Conservation (phyloP, 176 grass and related monocot species). For the Phoenix roebelenii region DNA sequence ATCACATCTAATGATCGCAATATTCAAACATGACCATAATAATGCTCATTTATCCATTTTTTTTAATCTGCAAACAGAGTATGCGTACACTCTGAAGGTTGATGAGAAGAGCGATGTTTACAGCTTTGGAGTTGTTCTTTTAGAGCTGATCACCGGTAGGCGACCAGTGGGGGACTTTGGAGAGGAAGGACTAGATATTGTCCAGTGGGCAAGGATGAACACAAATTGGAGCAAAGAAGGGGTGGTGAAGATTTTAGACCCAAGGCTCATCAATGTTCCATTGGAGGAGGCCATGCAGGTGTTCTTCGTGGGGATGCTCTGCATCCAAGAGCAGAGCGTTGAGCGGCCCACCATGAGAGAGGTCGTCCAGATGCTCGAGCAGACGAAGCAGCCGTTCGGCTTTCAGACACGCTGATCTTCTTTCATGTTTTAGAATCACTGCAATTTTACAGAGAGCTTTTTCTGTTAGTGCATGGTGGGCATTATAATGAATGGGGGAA, state of each 20-base stretch:
- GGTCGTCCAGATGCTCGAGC: conserved; percentile 77
- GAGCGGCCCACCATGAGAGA: conserved; percentile 78
- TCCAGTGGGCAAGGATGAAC: conserved; percentile 52
- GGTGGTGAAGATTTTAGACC: conserved; percentile 34
- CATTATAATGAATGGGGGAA: too few species aligned
- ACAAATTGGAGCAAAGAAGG: conserved; percentile 8
- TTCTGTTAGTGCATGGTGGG: too few species aligned
- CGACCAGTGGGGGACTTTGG: conserved; percentile 47
- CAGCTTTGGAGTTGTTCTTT: conserved; percentile 54
- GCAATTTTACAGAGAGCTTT: too few species aligned
- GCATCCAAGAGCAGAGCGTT: conserved; percentile 71
- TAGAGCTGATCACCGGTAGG: conserved; percentile 47
- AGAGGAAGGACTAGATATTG: conserved; percentile 40
- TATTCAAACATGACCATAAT: not conserved
- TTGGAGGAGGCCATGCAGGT: conserved; percentile 43
- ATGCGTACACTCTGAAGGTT: conserved; percentile 76
- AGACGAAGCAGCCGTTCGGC: conserved; percentile 26
- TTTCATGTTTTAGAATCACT: too few species aligned
- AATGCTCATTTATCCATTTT: not conserved
- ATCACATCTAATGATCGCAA: too few species aligned
- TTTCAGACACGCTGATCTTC: too few species aligned
- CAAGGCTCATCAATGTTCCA: conserved; percentile 46
- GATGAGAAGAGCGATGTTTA: conserved; percentile 76
- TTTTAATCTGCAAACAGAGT: conserved; percentile 32
- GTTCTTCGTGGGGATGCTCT: conserved; percentile 60